Conservation (phyloP, 1,139 yeast species). For the Candida glucosophila region DNA sequence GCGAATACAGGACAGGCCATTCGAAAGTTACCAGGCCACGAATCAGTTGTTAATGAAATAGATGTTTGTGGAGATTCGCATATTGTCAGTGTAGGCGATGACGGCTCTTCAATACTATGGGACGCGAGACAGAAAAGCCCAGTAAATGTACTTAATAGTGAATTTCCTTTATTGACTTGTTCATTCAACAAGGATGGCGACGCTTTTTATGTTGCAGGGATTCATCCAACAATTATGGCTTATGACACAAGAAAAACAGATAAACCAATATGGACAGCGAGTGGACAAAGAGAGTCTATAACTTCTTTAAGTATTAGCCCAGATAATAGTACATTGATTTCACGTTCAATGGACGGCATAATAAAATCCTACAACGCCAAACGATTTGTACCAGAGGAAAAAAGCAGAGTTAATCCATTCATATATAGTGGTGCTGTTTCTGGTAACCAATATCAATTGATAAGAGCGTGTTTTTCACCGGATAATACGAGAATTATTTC, state of each 20-base stretch:
- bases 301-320: slow-evolving; percentile 46
- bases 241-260: slow-evolving; percentile 42
- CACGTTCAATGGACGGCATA: slow-evolving; percentile 51
- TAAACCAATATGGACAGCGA: slow-evolving; percentile 36
- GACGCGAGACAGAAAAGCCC: slow-evolving; percentile 48
- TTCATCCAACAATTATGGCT: slow-evolving; percentile 54
- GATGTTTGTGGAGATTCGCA: slow-evolving; percentile 19
- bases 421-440: slow-evolving; percentile 54
- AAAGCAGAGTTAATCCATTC: slow-evolving; percentile 32
- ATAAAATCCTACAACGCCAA: slow-evolving; percentile 51
- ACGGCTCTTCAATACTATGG: slow-evolving; percentile 54
- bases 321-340: slow-evolving; percentile 41
- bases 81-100: slow-evolving; percentile 57
- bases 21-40: slow-evolving; percentile 46
- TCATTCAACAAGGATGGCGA: slow-evolving; percentile 29
- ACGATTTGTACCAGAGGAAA: slow-evolving; percentile 27
- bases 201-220: slow-evolving; percentile 50
- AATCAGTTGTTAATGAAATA: slow-evolving; percentile 48
- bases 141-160: slow-evolving; percentile 29
- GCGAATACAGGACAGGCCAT: slow-evolving; percentile 44
- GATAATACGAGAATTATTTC: slow-evolving; percentile 34
- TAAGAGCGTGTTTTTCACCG: slow-evolving; percentile 39
- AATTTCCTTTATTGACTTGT: slow-evolving; percentile 54
- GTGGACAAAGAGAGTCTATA: slow-evolving; percentile 40
- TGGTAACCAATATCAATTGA: slow-evolving; percentile 44